phyloP scores from a whole-genome alignment of 352 stramenopile genomes.

The Globisporangium barbulae region DNA sequence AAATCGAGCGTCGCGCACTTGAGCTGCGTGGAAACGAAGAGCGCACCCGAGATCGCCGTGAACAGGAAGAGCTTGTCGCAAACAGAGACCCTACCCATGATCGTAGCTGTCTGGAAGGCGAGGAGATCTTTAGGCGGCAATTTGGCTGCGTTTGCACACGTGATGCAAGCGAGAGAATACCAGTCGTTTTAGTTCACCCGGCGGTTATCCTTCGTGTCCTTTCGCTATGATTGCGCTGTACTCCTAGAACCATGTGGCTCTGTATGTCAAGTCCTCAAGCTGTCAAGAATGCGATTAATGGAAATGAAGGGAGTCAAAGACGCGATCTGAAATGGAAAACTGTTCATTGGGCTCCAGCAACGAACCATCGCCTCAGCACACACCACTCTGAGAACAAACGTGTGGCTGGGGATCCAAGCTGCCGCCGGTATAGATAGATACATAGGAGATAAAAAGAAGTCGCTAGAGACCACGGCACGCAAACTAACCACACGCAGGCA shows the following conservation, averaged over 20 bases:
- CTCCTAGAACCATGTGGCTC: not conserved
- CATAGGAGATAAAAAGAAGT: conserved; percentile 9
- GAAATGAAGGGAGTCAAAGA: too few relatives aligned
- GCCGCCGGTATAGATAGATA: conserved; percentile 14
- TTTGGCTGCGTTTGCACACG: too few relatives aligned
- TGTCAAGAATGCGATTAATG: not conserved
- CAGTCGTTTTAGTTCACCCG: not conserved
- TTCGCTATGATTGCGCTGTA: not conserved
- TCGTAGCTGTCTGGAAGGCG: not conserved
- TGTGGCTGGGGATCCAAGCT: not conserved
- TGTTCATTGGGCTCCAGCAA: not conserved
- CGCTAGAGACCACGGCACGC: conserved; percentile 7
- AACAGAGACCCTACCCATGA: conserved; percentile 10
- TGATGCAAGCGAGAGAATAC: too few relatives aligned
- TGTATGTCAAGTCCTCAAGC: too few relatives aligned
- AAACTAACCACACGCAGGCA: conserved; percentile 7
- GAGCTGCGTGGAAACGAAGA: conserved; percentile 30
- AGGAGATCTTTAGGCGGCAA: too few relatives aligned
- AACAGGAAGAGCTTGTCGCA: conserved; percentile 17
- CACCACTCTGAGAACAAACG: not conserved
- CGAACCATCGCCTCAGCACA: not conserved
- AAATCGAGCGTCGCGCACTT: conserved; percentile 34
- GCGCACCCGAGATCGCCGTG: conserved; percentile 10
- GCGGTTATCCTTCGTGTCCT: not conserved
- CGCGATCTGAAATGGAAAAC: not conserved